Evolutionary conservation across 2,329 filamentous ascomycete species (phyloP), one percentile per base, ranked within the genome.

Genomic region (Trematosphaeria pertusa): DNA sequence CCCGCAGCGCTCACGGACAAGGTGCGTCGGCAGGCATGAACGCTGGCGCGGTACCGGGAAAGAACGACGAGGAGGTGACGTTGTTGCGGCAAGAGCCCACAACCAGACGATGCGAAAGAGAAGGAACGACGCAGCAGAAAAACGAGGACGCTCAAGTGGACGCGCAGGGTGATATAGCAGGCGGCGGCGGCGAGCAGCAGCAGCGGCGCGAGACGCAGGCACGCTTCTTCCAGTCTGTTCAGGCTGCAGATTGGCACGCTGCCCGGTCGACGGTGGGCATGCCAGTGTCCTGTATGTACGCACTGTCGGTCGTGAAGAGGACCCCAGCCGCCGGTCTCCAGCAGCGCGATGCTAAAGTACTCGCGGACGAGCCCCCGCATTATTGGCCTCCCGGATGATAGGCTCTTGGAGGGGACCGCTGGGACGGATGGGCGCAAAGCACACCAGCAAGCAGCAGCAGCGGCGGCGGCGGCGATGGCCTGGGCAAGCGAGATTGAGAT

Each of bases 301-400:
- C 30, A 19, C 15, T 15, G 34, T 37, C 18, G 12, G 33, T n/a
- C n/a, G n/a, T n/a, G n/a, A n/a, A n/a, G 38, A 38, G 22, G n/a
- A 24, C 21, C 10, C 19, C 30, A 34, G 40, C 20, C 20, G 31
- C 31, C 20, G 11, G 26, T 33, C 48, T 33, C 54, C 44, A 50
- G 49, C 38, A n/a, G 51, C 30, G 50, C 50, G 48, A 52, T 53
- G 52, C 47, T 55, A 56, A 50, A 55, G 50, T 60, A 58, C 40
- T 48, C 38, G 43, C 48, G 47, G 53, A 36, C 54, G 60, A 61
- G 46, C 50, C 61, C 62, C 65, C 65, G 65, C 65, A 69, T 65
- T 65, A 69, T 63, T 62, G 45, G 50, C 50, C 47, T 52, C 55
- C 24, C 57, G 57, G 59, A 36, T 53, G 52, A 50, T 58, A 46